A percentile compares a stretch with the other conserved stretches of the same genome.
These are phyloP conservation scores for Pythium myriotylum DNA, from an alignment of 352 stramenopile species.

Conservation along the genomic window DNA sequence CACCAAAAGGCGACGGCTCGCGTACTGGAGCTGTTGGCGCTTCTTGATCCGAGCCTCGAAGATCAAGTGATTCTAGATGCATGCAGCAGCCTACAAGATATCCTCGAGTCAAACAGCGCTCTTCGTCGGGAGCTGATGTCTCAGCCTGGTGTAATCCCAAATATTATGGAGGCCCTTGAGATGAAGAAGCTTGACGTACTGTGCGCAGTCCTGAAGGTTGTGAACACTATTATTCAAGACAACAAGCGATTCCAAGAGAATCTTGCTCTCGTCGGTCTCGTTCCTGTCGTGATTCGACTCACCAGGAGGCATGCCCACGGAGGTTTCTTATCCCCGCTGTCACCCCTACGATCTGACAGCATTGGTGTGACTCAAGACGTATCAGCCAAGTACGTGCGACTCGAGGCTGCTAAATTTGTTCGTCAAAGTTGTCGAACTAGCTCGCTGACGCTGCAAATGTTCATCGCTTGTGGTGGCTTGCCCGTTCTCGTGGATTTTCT, in stretches of 20 bases:
- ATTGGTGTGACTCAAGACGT: conserved; percentile 18
- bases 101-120: conserved; percentile 78
- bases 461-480: conserved; percentile 90
- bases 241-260: conserved; percentile 93
- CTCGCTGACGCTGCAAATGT: conserved; percentile 91
- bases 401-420: conserved; percentile 90
- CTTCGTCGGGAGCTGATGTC: conserved; percentile 86
- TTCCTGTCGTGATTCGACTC: conserved; percentile 92
- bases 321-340: conserved; percentile 5
- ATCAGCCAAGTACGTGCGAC: conserved; percentile 57
- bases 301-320: conserved; percentile 45
- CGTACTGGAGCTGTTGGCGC: conserved; percentile 73
- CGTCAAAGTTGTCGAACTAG: conserved; percentile 88
- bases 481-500: conserved; percentile 87
- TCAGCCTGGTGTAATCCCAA: conserved; percentile 90
- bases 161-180: conserved; percentile 93
- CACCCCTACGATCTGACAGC: background rate
- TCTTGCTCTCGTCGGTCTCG: conserved; percentile 86
- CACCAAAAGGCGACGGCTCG: conserved; percentile 78
- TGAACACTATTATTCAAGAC: conserved; percentile 91
- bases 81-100: conserved; percentile 63
- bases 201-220: conserved; percentile 81
- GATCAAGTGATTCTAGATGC: conserved; percentile 85
- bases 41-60: conserved; percentile 86
- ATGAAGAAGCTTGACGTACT: conserved; percentile 91